Evolutionary conservation across 306 rosid genomes (phyloP), one percentile per base, ranked within the genome.

Genomic region (Cucumis hystrix): DNA sequence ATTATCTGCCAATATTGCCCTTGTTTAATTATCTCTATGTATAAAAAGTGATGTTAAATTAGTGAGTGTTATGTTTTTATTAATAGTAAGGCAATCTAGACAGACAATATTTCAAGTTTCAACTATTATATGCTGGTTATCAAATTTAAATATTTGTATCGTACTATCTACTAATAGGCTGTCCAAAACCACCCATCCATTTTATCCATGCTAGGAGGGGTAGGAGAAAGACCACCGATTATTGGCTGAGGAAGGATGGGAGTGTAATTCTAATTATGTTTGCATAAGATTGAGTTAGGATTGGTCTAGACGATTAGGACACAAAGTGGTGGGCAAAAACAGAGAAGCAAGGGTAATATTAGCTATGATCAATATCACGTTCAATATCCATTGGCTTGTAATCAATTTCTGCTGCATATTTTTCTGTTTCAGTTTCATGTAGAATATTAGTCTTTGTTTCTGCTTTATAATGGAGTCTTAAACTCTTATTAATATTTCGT

Each of bases 401-500:
- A 17, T 65, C 72, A 23, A 40, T 80, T 67, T 28, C 77, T 17
- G 49, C 28, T 16, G 47, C 3, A 3, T 28, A 28, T 28, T 28
- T 28, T 70, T 72, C 45, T 72, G 49, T 64, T 55, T 21, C 41
- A 54, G 21, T 79, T 28, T 28, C 30, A 45, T 79, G 30, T 82
- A 4, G 64, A 71, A 75, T 69, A 21, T 78, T 49, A 40, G 2
- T 69, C 33, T 58, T 79, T 76, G 49, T 67, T 79, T 74, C 76
- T 68, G 62, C 52, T 43, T 74, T 59, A 64, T 75, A 57, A 41
- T 52, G 65, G 78, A 55, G 23, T 58, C 12, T 54, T 45, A 57
- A 60, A 73, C 43, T 72, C 60, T 70, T 80, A 83, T 70, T 89
- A 78, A 87, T 78, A 40, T 62, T 66, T 80, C 21, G 75, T 81